Base-by-base conservation (phyloP, 2,329 filamentous ascomycete species). In the Talaromyces sp. region DNA sequence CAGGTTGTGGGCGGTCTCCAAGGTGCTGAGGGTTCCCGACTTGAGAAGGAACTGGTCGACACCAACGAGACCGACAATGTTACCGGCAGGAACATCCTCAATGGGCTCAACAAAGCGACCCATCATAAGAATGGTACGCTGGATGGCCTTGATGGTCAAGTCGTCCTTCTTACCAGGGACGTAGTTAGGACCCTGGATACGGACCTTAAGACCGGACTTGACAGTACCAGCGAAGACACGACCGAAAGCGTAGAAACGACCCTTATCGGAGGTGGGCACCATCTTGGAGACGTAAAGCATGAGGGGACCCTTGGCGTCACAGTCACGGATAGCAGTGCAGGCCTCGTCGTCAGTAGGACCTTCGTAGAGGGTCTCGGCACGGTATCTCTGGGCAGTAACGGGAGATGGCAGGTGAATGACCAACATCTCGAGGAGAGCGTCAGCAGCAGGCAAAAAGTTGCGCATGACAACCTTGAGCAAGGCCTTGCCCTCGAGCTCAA, bases 251-350 rank as follows among this genome's bases (percentile, higher is more conserved):
- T 97, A 99, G 92, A 99, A 99, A 84, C 95, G 93, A 82, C 95
- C 95, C 90, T 97, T 98, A 78, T 99, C 95, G 74, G 92, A 96
- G 72, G 95, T 99, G 75, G 95, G 95, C 77, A 99, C 95, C 95
- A 99, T 99, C 92, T 99, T 99, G 81, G 95, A 99, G 80, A 99
- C 93, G 90, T 99, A 99, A 72, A 98, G 86, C 95, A 99, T 99
- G 82, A 99, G 95, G 75, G 93, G 91, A 80, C 87, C 95, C 85
- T 96, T 96, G 81, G 93, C 86, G 81, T 99, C 92, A 81, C 95
- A 98, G 86, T 98, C 92, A 74, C 93, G 93, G 87, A 99, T 97
- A 87, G 88, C 92, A 78, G 96, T 90, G 84, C 90, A 93, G 73
- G 88, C 88, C 81, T 92, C 89, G 74, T 99, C 95, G 78, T 99